Base-by-base conservation (phyloP, 306 rosid genomes). In the Gillenia trifoliata region DNA sequence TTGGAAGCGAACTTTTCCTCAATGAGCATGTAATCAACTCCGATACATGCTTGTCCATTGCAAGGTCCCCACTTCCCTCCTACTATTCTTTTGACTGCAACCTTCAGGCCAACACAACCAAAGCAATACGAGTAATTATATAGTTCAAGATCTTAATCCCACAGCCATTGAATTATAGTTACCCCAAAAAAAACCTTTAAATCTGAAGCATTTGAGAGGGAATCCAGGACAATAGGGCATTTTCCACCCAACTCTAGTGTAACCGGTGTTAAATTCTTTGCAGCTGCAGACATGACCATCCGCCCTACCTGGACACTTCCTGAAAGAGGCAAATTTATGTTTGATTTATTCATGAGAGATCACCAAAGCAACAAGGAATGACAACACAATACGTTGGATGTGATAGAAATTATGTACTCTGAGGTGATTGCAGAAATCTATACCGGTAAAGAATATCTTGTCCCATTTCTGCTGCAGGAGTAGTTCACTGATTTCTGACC, bases 391-490 rank as follows among this genome's bases (percentile, higher is more conserved):
- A n/a, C n/a, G n/a, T n/a, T n/a, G n/a, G n/a, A n/a, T n/a, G n/a
- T n/a, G n/a, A n/a, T n/a, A n/a, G 8, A 54, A 34, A 30, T 69
- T 69, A 41, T 49, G 4, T 31, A 59, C 7, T 68, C 28, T 20
- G 29, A 49, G 43, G 45, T 5, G 30, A 52, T 70, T n/a, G 4
- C 13, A 17, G 34, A 56, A 40, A 38, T 22, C 34, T 16, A 70
- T 93, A 93, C 98, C 98, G 3, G 97, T 94, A 82, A 90, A 94
- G 88, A 94, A 94, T 68, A 94, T 94, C 80, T 94, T 94, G 78
- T 92, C 93, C 95, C 91, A 92, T 72, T 87, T 89, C 6, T 87
- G 90, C 63, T 41, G 89, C 29, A 92, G 84, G 40, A 94, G 81
- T 25, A 64, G 80, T 40, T 86, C 86, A 78, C 84, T 74, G 25